Evolutionary conservation across 805 yeast genomes (phyloP), one percentile per base, ranked within the genome.

Genomic region (Huiozyma naganishii): DNA sequence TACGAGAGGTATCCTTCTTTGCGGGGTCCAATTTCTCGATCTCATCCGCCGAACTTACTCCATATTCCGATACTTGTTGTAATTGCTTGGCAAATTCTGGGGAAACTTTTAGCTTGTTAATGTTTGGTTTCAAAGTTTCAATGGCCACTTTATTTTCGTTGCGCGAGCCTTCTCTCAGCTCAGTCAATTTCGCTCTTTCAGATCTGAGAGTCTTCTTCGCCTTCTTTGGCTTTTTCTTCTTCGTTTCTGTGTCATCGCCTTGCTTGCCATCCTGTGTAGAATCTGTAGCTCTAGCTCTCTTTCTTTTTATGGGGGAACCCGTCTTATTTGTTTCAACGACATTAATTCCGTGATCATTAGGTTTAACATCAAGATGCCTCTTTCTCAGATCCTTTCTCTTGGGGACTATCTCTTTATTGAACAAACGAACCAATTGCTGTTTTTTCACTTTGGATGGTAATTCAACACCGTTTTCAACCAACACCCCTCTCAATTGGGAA

Each of bases 361-460:
- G 44, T 29, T 36, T 27, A 9, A 36, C 44, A 36, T 52, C 56
- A 5, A 52, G 50, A 43, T 57, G 52, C 45, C 48, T 55, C 10
- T 57, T 58, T 45, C 76, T 62, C 35, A 76, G 59, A 39, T 61
- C 51, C 0, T 64, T 60, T 1, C 82, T 66, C 7, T 67, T 63
- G 2, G 84, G 77, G 12, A 64, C 65, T 40, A 85, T 65, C 7
- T 79, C 59, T 2, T 64, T 56, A 12, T 74, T 66, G 63, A 79
- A 85, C 13, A 81, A 45, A 12, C 66, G 65, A 2, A 87, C 59
- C 45, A 87, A 68, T 7, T 75, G 78, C 5, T 75, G 62, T 59
- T 89, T 89, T 55, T 79, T 83, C 6, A 87, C 80, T 38, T 72
- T 68, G 1, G 81, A 67, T 0, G 83, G 72, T 52, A 70, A 79